Evolutionary conservation across 768 basidiomycete species (phyloP).

Genomic region (Mrakia blollopis): DNA sequence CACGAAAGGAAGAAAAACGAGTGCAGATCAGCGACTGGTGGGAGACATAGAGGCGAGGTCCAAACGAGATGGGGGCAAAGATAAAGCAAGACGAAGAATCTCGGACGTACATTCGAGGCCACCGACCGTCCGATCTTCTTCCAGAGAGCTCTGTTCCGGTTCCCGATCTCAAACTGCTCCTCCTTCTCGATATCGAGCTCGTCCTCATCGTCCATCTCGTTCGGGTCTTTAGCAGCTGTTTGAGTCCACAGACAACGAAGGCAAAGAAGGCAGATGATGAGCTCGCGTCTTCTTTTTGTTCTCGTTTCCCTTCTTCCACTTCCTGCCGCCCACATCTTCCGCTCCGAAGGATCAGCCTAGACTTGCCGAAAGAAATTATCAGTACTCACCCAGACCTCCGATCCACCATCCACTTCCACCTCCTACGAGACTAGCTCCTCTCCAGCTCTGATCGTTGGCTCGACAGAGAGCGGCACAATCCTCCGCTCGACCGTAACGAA

Average conservation of each 20-base stretch:
- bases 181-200: conserved; percentile 41
- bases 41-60: neutral
- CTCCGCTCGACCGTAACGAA: conserved; percentile 30
- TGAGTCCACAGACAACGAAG: neutral
- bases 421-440: conserved; percentile 26
- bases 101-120: conserved; percentile 65
- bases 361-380: neutral
- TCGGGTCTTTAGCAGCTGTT: conserved; percentile 5
- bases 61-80: neutral
- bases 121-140: conserved; percentile 75
- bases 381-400: conserved; percentile 16
- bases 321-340: neutral
- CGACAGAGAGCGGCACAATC: conserved; percentile 39
- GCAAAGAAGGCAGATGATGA: neutral
- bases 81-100: neutral
- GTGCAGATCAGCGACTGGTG: neutral
- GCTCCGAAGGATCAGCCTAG: neutral
- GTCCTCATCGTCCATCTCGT: conserved; percentile 42
- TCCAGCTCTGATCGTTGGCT: conserved; percentile 50
- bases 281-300: conserved; percentile 1
- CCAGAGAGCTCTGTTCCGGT: conserved; percentile 74
- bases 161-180: conserved; percentile 62
- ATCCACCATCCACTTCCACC: conserved; percentile 32
- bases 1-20: neutral
- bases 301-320: neutral